Conservation (phyloP, 1,284 basidiomycete genomes). For the Fomitopsis pinicola region DNA sequence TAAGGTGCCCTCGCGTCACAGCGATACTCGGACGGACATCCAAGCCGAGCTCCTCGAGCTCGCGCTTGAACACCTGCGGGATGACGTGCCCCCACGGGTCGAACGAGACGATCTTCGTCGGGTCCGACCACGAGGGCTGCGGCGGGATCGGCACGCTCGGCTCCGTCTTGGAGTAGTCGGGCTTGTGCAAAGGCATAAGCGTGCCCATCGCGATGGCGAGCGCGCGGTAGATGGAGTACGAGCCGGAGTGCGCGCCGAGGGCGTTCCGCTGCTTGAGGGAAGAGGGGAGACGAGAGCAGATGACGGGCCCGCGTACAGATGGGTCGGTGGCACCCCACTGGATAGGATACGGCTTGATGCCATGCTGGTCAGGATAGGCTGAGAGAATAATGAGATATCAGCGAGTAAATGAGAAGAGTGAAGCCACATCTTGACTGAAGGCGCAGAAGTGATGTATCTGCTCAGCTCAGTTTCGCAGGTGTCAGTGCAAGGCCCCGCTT, state of each 20-base stretch:
- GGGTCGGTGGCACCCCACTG: constrained; percentile 79
- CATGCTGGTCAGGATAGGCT: constrained; percentile 73
- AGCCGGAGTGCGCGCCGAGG: constrained; percentile 90
- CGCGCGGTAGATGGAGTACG: constrained; percentile 93
- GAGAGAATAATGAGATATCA: constrained; percentile 1
- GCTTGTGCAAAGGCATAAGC: constrained; percentile 81
- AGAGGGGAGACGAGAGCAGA: constrained; percentile 82
- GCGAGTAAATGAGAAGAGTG: neutral
- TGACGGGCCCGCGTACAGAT: constrained; percentile 75
- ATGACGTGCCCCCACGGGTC: constrained; percentile 95
- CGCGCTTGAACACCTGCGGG: constrained; percentile 70
- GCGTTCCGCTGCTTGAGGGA: constrained; percentile 91
- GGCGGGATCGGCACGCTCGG: constrained; percentile 84
- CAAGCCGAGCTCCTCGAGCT: constrained; percentile 61
- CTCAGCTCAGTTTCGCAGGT: too few relatives aligned
- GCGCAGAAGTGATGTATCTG: neutral
- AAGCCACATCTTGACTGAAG: neutral
- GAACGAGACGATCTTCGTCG: constrained; percentile 86
- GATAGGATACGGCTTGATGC: constrained; percentile 75
- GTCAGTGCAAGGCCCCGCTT: too few relatives aligned
- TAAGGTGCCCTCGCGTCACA: constrained; percentile 85
- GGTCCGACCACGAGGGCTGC: constrained; percentile 79
- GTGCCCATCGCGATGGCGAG: constrained; percentile 90
- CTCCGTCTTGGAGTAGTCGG: constrained; percentile 85
- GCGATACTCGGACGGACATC: constrained; percentile 91